Conservation (phyloP, 768 basidiomycete genomes). For the Pisolithus tinctorius region DNA sequence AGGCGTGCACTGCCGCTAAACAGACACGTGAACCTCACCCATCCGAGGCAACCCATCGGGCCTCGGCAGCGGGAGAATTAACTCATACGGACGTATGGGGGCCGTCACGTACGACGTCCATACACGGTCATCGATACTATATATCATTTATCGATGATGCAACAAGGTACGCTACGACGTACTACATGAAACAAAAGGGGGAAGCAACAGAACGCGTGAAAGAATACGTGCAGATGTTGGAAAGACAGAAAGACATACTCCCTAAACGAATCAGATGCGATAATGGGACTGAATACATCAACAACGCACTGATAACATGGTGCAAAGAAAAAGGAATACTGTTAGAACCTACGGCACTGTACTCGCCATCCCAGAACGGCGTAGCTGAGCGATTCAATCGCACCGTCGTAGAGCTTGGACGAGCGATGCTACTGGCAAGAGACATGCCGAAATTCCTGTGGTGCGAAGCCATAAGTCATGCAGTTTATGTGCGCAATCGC, state of each 20-base stretch:
- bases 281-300: background rate
- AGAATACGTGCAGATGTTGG: background rate
- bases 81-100: slow-evolving; percentile 7
- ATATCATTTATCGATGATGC: background rate
- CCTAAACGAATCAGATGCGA: background rate
- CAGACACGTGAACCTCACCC: too few relatives aligned
- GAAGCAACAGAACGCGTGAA: background rate
- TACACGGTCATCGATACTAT: background rate
- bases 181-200: background rate
- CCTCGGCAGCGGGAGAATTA: background rate
- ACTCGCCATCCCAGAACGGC: background rate
- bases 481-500: background rate
- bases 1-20: too few relatives aligned
- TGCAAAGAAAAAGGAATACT: background rate
- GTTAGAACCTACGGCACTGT: background rate
- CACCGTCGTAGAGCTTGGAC: background rate
- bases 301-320: background rate
- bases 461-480: background rate
- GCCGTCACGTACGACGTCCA: background rate
- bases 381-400: background rate
- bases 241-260: background rate
- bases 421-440: background rate
- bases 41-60: background rate
- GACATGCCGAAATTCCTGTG: background rate
- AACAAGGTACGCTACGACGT: background rate